Conservation (phyloP, 805 yeast genomes). For the Metschnikowia matae region DNA sequence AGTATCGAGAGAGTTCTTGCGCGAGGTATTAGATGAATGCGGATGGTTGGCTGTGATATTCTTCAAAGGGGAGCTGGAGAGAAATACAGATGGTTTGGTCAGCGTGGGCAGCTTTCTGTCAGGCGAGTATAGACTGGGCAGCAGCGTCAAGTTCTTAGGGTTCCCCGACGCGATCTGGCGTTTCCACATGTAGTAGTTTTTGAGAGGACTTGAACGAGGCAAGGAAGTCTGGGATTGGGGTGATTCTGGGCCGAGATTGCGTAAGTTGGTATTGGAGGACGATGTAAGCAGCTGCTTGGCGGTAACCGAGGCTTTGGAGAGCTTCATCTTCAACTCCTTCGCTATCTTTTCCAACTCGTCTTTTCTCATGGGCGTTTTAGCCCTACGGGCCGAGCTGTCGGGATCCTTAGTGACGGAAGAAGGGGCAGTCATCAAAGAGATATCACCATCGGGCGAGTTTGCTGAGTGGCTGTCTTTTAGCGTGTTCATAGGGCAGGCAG, state of each 20-base stretch:
- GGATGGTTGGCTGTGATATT: slow-evolving; percentile 13
- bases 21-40: slow-evolving; percentile 4
- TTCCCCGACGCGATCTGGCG: slow-evolving; percentile 23
- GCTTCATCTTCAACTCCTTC: slow-evolving; percentile 37
- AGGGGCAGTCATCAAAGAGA: slow-evolving; percentile 14
- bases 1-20: slow-evolving; percentile 9
- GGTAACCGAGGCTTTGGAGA: slow-evolving; percentile 41
- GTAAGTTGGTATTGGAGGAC: slow-evolving; percentile 14
- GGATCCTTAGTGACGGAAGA: slow-evolving; percentile 10
- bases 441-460: slow-evolving; percentile 15
- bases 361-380: slow-evolving; percentile 38
- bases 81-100: slow-evolving; percentile 31
- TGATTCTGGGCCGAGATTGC: slow-evolving; percentile 20
- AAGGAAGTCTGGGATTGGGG: slow-evolving; percentile 14
- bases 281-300: slow-evolving; percentile 34
- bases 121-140: slow-evolving; percentile 37
- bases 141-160: slow-evolving; percentile 20
- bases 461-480: slow-evolving; percentile 22
- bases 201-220: slow-evolving; percentile 29
- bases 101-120: slow-evolving; percentile 39
- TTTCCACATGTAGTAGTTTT: slow-evolving; percentile 26
- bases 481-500: slow-evolving; percentile 18
- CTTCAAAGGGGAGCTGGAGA: slow-evolving; percentile 35
- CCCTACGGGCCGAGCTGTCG: slow-evolving; percentile 12
- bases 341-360: slow-evolving; percentile 45